phyloP scores from a whole-genome alignment of 345 rosid species.

The Eucalyptus caleyi region DNA sequence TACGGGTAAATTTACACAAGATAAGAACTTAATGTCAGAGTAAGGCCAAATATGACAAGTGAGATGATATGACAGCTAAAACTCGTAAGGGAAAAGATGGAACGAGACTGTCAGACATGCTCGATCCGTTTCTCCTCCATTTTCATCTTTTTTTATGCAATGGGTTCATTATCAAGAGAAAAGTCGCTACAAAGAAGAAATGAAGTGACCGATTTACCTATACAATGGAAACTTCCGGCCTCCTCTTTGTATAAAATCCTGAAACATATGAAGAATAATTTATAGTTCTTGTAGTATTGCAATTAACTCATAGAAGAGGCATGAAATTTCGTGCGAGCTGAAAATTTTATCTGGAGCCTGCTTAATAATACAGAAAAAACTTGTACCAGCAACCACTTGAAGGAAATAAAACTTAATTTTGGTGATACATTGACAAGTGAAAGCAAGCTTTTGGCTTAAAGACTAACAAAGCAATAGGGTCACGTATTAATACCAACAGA shows the following conservation, averaged over 20 bases:
- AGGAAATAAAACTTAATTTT: neutral
- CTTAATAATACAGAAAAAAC: neutral
- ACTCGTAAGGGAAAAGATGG: neutral
- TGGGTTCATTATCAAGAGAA: neutral
- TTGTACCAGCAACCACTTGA: neutral
- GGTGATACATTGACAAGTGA: neutral
- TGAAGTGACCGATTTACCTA: slow-evolving; percentile 31
- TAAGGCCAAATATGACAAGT: neutral
- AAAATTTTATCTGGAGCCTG: neutral
- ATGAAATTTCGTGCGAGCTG: neutral
- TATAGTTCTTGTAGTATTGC: neutral
- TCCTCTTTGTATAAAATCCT: slow-evolving; percentile 80
- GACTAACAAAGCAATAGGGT: neutral
- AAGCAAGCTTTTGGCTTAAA: neutral
- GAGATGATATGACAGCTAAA: neutral
- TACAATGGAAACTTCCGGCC: slow-evolving; percentile 69
- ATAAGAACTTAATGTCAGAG: neutral
- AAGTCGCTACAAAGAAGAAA: neutral
- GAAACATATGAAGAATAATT: neutral
- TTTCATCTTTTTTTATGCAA: neutral
- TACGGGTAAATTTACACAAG: neutral
- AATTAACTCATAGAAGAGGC: neutral
- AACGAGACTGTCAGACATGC: neutral
- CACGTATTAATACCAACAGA: neutral
- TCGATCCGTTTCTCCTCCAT: neutral